Evolutionary conservation across 345 rosid species (phyloP), one percentile per base, ranked within the genome.

Genomic region (Gossypium rotundifolium): DNA sequence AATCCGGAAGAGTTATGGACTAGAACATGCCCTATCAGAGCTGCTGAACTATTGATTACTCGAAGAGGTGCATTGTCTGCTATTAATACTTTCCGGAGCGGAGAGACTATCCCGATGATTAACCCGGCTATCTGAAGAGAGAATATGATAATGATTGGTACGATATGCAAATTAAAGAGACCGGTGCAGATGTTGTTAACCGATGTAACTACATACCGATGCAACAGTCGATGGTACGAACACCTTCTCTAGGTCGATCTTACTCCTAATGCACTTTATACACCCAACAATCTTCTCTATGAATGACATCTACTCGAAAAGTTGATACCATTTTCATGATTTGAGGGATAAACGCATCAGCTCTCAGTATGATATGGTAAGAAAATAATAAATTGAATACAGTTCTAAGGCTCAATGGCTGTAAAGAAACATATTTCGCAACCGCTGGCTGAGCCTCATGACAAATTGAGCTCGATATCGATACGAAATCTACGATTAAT

Each of bases 151-250:
- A 16, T 0, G 3, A 20, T 20, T 12, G 33, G 14, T 22, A 12
- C 45, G 53, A 17, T 22, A 9, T 18, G 33, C 16, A 20, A 12
- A 46, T n/a, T n/a, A n/a, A 12, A 46, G 20, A 22, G 7, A 65
- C 45, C 23, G 46, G 40, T 55, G 48, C 59, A 63, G 59, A 38
- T 13, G 58, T 55, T 67, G 57, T 23, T 14, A 22, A 27, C 25
- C 16, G 29, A 54, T 71, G 0, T 3, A 22, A 11, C 40, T 11
- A 17, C 83, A 52, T 80, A 91, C 96, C 80, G 87, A 83, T 78
- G 79, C 93, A 55, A 77, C 58, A 16, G 93, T 87, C 6, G 91
- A 83, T 78, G 93, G 93, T 48, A 86, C 87, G 71, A 91, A 81
- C 57, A 91, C 40, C 23, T 79, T 54, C 84, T 83, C 70, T 70